Evolutionary conservation across 2,329 filamentous ascomycete species (phyloP).

Genomic region (Talaromyces sp.): DNA sequence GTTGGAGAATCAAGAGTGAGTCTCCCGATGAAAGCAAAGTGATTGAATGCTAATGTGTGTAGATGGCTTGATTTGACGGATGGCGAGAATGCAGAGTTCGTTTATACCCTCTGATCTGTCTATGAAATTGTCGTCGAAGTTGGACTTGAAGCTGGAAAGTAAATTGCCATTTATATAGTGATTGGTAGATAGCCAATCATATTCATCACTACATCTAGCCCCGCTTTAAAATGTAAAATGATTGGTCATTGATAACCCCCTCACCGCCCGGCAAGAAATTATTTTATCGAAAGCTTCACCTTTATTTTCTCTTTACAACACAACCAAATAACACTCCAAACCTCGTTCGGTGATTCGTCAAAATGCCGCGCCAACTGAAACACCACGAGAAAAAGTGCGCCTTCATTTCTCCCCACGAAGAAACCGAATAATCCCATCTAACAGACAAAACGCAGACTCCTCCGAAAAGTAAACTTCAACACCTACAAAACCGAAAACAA

Average conservation of each 20-base stretch:
- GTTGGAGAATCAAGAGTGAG: slow-evolving; percentile 65
- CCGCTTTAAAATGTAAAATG: background rate
- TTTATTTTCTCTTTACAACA: background rate
- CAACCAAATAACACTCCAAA: background rate
- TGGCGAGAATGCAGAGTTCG: slow-evolving; percentile 63
- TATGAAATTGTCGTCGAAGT: background rate
- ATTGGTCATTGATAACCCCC: background rate
- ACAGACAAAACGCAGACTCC: slow-evolving; percentile 52
- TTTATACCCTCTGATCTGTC: slow-evolving; percentile 53
- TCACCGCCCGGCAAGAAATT: slow-evolving; percentile 15
- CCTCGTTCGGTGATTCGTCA: background rate
- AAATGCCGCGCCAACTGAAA: slow-evolving; percentile 93
- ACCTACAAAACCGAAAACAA: slow-evolving; percentile 85
- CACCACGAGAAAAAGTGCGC: slow-evolving; percentile 83
- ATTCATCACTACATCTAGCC: background rate
- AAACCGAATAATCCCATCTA: background rate
- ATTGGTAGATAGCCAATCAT: background rate
- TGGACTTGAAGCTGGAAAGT: background rate
- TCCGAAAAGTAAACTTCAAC: slow-evolving; percentile 89
- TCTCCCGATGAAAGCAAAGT: too few relatives aligned
- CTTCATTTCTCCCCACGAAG: slow-evolving; percentile 4
- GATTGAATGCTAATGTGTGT: background rate
- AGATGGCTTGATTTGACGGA: slow-evolving; percentile 64
- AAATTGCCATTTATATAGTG: background rate
- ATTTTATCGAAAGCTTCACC: slow-evolving; percentile 8